These are phyloP conservation scores for Melaleuca quinquenervia DNA, from an alignment of 345 rosid genomes.

Conservation along the genomic window DNA sequence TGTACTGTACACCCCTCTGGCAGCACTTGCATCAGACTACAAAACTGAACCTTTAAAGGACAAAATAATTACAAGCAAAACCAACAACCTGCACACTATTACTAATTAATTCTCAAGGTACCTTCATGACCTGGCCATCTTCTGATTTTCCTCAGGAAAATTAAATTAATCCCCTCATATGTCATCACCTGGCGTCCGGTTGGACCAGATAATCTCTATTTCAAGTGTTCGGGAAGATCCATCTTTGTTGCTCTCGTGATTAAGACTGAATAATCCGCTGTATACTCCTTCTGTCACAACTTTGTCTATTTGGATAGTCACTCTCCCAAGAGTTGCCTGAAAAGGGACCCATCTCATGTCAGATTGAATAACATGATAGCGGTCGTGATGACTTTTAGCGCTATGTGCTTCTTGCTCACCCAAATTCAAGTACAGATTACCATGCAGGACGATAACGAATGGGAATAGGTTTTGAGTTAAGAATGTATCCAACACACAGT, in stretches of 20 bases:
- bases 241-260: slow-evolving; percentile 52
- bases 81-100: slow-evolving; percentile 5
- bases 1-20: slow-evolving; percentile 13
- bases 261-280: slow-evolving; percentile 62
- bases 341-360: slow-evolving; percentile 5
- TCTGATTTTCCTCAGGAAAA: background rate
- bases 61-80: slow-evolving; percentile 12
- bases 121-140: background rate
- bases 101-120: background rate
- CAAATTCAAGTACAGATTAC: background rate
- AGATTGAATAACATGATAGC: background rate
- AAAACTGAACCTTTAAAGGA: slow-evolving; percentile 21
- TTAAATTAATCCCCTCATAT: background rate
- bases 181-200: slow-evolving; percentile 9
- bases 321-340: slow-evolving; percentile 73
- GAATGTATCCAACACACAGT: background rate
- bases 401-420: background rate
- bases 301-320: slow-evolving; percentile 79
- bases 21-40: slow-evolving; percentile 5
- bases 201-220: slow-evolving; percentile 72
- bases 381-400: background rate
- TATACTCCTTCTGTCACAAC: slow-evolving; percentile 74
- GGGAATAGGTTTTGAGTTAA: background rate
- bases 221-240: slow-evolving; percentile 64
- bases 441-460: background rate